Percentiles rank a stretch among this genome's conserved stretches.
Evolutionary conservation across 164 flowering plant genomes (phyloP).

Genomic region (Warburgia ugandensis): DNA sequence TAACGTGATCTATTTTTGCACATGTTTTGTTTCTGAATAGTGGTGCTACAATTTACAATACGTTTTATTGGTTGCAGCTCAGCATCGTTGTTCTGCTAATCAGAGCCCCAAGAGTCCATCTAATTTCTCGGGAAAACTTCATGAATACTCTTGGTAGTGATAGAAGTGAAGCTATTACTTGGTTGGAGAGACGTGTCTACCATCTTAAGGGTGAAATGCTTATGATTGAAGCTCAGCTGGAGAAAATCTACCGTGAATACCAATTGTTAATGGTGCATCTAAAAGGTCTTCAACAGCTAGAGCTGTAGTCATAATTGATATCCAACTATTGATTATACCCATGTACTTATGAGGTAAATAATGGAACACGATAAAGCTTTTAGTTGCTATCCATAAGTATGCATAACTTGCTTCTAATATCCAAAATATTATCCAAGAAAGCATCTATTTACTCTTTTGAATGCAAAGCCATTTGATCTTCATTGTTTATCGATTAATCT

Average conservation of each 20-base stretch:
- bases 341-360: no score
- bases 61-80: constrained; percentile 44
- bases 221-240: constrained; percentile 66
- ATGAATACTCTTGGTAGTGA: constrained; percentile 18
- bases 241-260: constrained; percentile 68
- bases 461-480: no score
- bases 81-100: constrained; percentile 64
- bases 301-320: constrained; percentile 7
- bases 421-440: no score
- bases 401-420: no score
- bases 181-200: constrained; percentile 62
- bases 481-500: no score
- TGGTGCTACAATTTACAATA: neutral
- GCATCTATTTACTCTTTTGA: no score
- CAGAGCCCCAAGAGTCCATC: constrained; percentile 56
- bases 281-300: constrained; percentile 38
- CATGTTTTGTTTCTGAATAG: neutral
- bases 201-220: constrained; percentile 80
- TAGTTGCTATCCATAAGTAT: no score
- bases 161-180: constrained; percentile 37
- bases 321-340: no score
- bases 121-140: constrained; percentile 41
- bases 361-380: no score
- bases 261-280: constrained; percentile 41
- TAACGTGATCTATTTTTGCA: neutral